Evolutionary conservation across 345 rosid species (phyloP).

Genomic region (Arabis alpina): DNA sequence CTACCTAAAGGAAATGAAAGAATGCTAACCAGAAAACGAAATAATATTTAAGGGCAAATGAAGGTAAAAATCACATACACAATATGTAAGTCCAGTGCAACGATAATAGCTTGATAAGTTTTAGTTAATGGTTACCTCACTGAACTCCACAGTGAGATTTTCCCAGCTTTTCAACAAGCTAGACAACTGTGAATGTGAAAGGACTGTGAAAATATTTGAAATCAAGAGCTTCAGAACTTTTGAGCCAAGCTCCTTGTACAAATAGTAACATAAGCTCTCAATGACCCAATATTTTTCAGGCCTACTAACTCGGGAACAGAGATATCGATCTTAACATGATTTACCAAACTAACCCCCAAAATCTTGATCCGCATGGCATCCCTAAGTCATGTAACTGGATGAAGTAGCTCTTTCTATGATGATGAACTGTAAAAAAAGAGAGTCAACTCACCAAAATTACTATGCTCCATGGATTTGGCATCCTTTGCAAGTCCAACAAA

Average conservation of each 20-base stretch:
- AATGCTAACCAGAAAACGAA: constrained; percentile 7
- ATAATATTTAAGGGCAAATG: neutral
- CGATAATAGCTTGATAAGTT: neutral
- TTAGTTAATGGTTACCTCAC: constrained; percentile 57
- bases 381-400: too few relatives aligned
- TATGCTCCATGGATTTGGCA: too few relatives aligned
- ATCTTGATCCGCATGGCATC: too few relatives aligned
- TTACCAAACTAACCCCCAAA: too few relatives aligned
- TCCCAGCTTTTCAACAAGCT: constrained; percentile 74
- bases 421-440: too few relatives aligned
- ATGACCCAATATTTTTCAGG: too few relatives aligned
- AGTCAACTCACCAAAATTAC: too few relatives aligned
- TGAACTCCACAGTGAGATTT: constrained; percentile 48
- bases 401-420: too few relatives aligned
- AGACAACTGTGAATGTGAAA: constrained; percentile 56
- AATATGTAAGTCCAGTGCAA: constrained; percentile 28
- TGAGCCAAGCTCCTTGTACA: constrained; percentile 25
- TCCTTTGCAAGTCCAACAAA: too few relatives aligned
- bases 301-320: too few relatives aligned
- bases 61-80: neutral
- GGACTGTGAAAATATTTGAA: constrained; percentile 61
- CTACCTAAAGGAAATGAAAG: constrained; percentile 28
- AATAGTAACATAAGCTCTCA: constrained; percentile 22
- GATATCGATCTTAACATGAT: too few relatives aligned
- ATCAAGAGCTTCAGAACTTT: constrained; percentile 38